Conservation (phyloP, 2,329 filamentous ascomycete genomes). For the Fusarium verrucosum region DNA sequence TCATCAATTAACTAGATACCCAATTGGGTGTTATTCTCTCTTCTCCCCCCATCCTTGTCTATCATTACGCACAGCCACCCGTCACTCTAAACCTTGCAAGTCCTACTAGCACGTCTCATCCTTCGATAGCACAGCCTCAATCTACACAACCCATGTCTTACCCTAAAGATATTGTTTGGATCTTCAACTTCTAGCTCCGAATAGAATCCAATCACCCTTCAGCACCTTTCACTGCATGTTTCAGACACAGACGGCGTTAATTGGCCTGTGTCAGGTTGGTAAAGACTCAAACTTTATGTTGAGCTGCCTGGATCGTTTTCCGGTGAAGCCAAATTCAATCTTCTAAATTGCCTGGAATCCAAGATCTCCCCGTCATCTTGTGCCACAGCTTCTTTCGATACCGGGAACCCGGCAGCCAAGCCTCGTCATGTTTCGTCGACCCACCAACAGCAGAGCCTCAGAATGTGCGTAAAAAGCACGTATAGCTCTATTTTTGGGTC, state of each 20-base stretch:
- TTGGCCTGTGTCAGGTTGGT: not conserved
- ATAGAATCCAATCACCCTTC: not conserved
- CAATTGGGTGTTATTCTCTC: not conserved
- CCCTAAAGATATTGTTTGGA: slow-evolving; percentile 5
- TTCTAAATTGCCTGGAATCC: not conserved
- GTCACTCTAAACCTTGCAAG: not conserved
- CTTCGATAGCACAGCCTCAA: slow-evolving; percentile 31
- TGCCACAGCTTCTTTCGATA: not conserved
- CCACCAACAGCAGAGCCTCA: slow-evolving; percentile 20
- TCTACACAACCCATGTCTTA: slow-evolving; percentile 16
- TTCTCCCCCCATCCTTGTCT: slow-evolving; percentile 9
- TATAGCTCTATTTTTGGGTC: slow-evolving; percentile 15
- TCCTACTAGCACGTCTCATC: slow-evolving; percentile 5
- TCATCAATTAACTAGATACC: not conserved
- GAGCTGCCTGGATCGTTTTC: not conserved
- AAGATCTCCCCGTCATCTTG: slow-evolving; percentile 7
- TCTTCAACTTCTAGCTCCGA: not conserved
- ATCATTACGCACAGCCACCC: slow-evolving; percentile 30
- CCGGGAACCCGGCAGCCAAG: not conserved
- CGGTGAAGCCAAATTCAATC: not conserved
- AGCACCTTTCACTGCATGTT: slow-evolving; percentile 12
- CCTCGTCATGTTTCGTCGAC: slow-evolving; percentile 1
- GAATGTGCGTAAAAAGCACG: not conserved
- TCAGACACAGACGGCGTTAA: slow-evolving; percentile 2
- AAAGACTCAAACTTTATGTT: not conserved